Evolutionary conservation across 2,329 filamentous ascomycete genomes (phyloP), one percentile per base, ranked within the genome.

Genomic region (Fusarium fujikuroi): DNA sequence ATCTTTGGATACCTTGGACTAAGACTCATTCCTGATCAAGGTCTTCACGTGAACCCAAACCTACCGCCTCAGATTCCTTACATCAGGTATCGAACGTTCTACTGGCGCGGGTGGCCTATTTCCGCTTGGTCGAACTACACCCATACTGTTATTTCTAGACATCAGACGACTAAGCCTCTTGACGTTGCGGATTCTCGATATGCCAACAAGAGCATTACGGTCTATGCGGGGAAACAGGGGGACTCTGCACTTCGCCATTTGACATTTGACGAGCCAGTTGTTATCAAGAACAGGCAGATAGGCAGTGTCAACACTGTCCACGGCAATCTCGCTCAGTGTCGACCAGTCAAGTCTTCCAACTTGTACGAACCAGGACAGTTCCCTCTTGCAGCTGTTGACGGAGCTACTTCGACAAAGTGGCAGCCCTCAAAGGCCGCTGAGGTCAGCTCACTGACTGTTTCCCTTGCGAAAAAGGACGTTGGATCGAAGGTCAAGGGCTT

Each of bases 41-140:
- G 62, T 3, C 23, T 64, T 1, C 62, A 64, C 1, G 62, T 64
- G 0, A 44, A 53, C 1, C 62, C 62, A 0, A 64, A 62, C 21
- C 1, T 63, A 1, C 62, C 62, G 0, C 62, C 62, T 2, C 62
- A 64, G 6, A 53, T 63, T 2, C 19, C 58, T 2, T 44, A 64
- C 32, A 2, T 64, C 0, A 64, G 2, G 32, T 64, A 64, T 34
- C 32, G 62, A 3, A 64, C 46, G 0, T 63, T 64, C 2, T 64
- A 64, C 2, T 64, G 62, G 62, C 25, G 46, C 7, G 62, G 62
- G 1, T 64, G 62, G 62, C 58, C 62, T 28, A 64, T 64, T 5
- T 28, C 32, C 0, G 58, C 62, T 3, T 64, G 62, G 62, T 64
- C 62, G 1, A 64, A 64, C 3, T 64, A 63, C 15, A 63, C 62